These are phyloP conservation scores for Ophiocordyceps camponoti-leonardi DNA, from an alignment of 2,329 filamentous ascomycete species.

Conservation along the genomic window DNA sequence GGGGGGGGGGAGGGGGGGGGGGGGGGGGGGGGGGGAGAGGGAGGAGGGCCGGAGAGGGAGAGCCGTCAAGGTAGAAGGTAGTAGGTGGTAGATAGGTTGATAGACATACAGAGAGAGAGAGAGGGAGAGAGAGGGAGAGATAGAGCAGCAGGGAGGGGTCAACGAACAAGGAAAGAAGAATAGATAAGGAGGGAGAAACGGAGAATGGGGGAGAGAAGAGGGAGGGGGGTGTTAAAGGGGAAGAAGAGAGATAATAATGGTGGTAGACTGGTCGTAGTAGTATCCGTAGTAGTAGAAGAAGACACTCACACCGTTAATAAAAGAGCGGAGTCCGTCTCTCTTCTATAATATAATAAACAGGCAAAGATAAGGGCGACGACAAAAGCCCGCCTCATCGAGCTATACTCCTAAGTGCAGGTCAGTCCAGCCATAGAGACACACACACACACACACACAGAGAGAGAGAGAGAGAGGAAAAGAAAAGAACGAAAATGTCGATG, in stretches of 20 bases:
- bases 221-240: too few relatives aligned
- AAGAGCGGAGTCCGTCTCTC: neutral
- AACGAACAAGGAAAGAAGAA: neutral
- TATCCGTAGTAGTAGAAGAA: neutral
- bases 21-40: too few relatives aligned
- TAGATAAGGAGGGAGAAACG: neutral
- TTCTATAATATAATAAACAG: neutral
- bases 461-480: too few relatives aligned
- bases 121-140: too few relatives aligned
- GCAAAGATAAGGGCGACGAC: constrained; percentile 1
- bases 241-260: neutral
- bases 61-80: too few relatives aligned
- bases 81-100: too few relatives aligned
- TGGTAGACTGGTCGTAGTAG: neutral
- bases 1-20: neutral
- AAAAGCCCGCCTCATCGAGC: constrained; percentile 1
- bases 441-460: too few relatives aligned
- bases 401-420: constrained; percentile 9
- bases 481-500: neutral
- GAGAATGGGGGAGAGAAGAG: neutral
- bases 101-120: too few relatives aligned
- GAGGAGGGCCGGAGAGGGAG: too few relatives aligned
- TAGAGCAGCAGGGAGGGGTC: neutral
- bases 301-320: too few relatives aligned
- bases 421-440: too few relatives aligned